Base-by-base conservation (phyloP, 345 rosid species). In the Brassica incana region DNA sequence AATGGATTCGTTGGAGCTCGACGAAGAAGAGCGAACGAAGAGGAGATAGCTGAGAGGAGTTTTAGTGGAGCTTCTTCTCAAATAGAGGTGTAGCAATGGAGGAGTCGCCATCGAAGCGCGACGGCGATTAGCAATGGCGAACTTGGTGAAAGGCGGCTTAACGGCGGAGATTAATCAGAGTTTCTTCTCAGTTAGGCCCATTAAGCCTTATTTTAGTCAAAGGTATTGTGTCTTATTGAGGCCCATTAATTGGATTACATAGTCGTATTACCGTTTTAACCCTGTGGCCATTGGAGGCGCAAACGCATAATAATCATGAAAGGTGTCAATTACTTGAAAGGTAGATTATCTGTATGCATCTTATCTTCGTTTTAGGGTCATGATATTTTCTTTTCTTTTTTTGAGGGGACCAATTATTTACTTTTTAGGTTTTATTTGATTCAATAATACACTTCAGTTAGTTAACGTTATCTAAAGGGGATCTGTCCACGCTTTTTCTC, bases 1-100 rank as follows among this genome's bases (percentile, higher is more conserved):
- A 85, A 72, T 2, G 85, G 79, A 82, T 64, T 85, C 93, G 78
- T 84, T 69, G 83, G 68, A 71, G 60, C 70, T 45, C 0, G 52
- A 71, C 14, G 23, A 77, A 72, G 30, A 33, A 54, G 75, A 9
- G 43, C 56, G 54, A 76, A 65, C 54, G 68, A 45, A 38, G 23
- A 29, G 18, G 38, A 65, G 35, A 69, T 27, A 64, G 16, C 23
- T 40, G 67, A 1, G 27, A 30, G 71, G 73, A 70, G 79, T 14
- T 15, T 15, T 71, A 59, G 63, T 9, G 36, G 68, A 52, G 35
- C 64, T 79, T 71, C 77, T 73, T 86, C 52, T 80, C 70, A 30
- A 62, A 0, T 25, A 76, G 72, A 56, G 67, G 23, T 68, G 64
- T 72, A 83, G 73, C 79, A 84, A 87, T 80, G n/a, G 64, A 75